Conservation (phyloP, 306 rosid species). For the Malus orientalis region DNA sequence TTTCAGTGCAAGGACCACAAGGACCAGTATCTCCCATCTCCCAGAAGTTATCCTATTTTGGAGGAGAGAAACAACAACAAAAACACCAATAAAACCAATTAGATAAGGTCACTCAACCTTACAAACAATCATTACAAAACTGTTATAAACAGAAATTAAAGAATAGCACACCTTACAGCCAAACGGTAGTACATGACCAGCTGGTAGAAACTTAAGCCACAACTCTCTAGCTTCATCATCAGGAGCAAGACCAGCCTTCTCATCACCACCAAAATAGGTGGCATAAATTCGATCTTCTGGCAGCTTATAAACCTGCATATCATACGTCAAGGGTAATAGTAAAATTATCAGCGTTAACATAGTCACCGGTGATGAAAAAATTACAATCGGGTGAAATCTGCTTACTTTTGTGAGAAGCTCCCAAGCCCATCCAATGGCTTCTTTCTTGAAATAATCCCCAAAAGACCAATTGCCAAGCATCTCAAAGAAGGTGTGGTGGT, state of each 20-base stretch:
- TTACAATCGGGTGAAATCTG: neutral
- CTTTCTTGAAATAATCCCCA: slow-evolving; percentile 83
- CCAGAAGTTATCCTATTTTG: slow-evolving; percentile 87
- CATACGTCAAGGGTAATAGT: neutral
- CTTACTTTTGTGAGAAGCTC: slow-evolving; percentile 79
- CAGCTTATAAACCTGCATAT: slow-evolving; percentile 66
- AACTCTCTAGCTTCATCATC: slow-evolving; percentile 77
- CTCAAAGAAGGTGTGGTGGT: slow-evolving; percentile 96
- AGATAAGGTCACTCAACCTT: neutral
- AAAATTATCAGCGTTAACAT: neutral
- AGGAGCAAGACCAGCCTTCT: slow-evolving; percentile 77
- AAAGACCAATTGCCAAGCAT: slow-evolving; percentile 99
- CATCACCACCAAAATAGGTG: slow-evolving; percentile 94
- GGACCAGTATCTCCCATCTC: slow-evolving; percentile 99
- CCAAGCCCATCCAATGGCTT: slow-evolving; percentile 94
- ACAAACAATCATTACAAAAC: neutral
- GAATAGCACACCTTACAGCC: slow-evolving; percentile 64
- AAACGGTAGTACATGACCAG: slow-evolving; percentile 86
- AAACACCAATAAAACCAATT: neutral
- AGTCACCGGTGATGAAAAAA: neutral
- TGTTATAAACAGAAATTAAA: neutral
- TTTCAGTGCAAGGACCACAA: slow-evolving; percentile 97
- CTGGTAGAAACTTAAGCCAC: slow-evolving; percentile 79
- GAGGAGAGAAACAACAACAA: neutral
- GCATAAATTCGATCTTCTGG: slow-evolving; percentile 72